phyloP scores from a whole-genome alignment of 2,329 filamentous ascomycete genomes.

The Penicillium sp. region DNA sequence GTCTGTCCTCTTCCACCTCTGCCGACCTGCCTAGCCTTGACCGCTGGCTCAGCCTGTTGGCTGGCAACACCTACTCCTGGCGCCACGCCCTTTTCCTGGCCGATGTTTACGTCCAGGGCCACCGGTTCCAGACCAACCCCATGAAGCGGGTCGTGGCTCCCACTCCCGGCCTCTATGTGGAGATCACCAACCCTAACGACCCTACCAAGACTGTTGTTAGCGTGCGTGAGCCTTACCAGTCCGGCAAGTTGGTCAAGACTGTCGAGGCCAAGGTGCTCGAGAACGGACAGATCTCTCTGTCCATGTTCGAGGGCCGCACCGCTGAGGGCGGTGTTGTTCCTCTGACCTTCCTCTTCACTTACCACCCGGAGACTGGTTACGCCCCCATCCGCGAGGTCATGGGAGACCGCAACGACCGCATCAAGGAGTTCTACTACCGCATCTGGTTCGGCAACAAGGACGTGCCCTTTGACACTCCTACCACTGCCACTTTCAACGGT shows the following conservation, averaged over 20 bases:
- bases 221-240: slow-evolving; percentile 84
- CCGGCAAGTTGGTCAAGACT: slow-evolving; percentile 85
- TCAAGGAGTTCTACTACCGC: slow-evolving; percentile 99
- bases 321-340: slow-evolving; percentile 82
- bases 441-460: slow-evolving; percentile 93
- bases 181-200: slow-evolving; percentile 82
- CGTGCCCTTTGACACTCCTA: slow-evolving; percentile 81
- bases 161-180: slow-evolving; percentile 83
- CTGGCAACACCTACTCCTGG: slow-evolving; percentile 87
- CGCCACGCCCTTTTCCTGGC: slow-evolving; percentile 91
- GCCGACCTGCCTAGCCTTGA: slow-evolving; percentile 78
- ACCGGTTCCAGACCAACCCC: slow-evolving; percentile 97
- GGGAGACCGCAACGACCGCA: slow-evolving; percentile 92
- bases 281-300: slow-evolving; percentile 81
- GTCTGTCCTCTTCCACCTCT: slow-evolving; percentile 76
- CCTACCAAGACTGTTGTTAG: slow-evolving; percentile 82
- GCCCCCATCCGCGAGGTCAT: slow-evolving; percentile 98
- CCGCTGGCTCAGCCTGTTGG: slow-evolving; percentile 85
- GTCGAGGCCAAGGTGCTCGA: slow-evolving; percentile 80
- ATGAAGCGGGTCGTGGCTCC: slow-evolving; percentile 91
- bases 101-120: slow-evolving; percentile 91
- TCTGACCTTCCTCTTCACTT: slow-evolving; percentile 85
- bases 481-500: slow-evolving; percentile 88
- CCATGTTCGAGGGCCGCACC: slow-evolving; percentile 91
- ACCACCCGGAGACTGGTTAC: slow-evolving; percentile 93